Conservation (phyloP, 192 early-diverging fungal genomes). For the Mortierella hygrophila region DNA sequence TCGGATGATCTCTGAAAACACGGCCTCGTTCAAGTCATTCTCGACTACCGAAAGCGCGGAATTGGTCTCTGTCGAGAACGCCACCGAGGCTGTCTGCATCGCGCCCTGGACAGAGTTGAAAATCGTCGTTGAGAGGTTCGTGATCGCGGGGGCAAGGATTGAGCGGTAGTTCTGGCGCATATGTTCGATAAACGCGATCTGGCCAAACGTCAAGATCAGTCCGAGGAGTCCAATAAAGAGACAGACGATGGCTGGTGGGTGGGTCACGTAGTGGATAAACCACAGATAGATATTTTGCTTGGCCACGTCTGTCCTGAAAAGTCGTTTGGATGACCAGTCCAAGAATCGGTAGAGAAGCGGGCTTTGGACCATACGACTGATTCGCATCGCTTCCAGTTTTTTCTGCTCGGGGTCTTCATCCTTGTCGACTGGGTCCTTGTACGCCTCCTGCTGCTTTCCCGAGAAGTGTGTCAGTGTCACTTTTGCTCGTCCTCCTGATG, state of each 20-base stretch:
- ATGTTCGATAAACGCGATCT: constrained; percentile 36
- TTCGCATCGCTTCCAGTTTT: background rate
- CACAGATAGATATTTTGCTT: constrained; percentile 36
- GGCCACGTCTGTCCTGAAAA: constrained; percentile 21
- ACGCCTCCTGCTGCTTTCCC: background rate
- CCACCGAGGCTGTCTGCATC: constrained; percentile 7
- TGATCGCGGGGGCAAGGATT: background rate
- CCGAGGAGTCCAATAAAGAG: constrained; percentile 43
- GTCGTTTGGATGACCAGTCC: background rate
- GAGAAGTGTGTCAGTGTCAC: background rate
- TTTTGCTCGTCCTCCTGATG: background rate
- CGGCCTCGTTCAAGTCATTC: constrained; percentile 21
- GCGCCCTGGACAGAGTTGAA: background rate
- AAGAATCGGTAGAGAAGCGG: constrained; percentile 26
- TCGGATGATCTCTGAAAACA: constrained; percentile 22
- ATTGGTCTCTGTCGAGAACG: constrained; percentile 31
- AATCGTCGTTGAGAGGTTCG: constrained; percentile 1
- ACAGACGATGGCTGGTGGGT: constrained; percentile 35
- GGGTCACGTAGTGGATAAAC: constrained; percentile 42
- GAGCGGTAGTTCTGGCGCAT: constrained; percentile 19
- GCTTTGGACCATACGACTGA: constrained; percentile 15
- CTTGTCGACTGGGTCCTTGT: background rate
- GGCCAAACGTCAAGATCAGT: constrained; percentile 23
- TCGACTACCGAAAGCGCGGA: constrained; percentile 14
- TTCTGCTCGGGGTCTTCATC: background rate